Conservation (phyloP, 2,329 filamentous ascomycete genomes). For the Stagonosporopsis rhizophila region DNA sequence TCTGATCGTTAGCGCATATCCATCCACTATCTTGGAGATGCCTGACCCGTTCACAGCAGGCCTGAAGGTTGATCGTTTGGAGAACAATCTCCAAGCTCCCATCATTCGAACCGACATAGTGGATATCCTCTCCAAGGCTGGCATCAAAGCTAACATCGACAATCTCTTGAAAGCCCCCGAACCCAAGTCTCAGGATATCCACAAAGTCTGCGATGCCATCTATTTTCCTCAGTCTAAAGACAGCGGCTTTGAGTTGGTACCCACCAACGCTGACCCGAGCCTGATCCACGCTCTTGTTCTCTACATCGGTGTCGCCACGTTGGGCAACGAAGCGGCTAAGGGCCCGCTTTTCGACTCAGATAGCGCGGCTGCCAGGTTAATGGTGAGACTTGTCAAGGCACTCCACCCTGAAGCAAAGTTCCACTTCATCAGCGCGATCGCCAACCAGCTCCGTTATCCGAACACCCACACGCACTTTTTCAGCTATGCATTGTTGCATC, state of each 20-base stretch:
- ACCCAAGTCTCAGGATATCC: slow-evolving; percentile 74
- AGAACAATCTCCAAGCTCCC: slow-evolving; percentile 75
- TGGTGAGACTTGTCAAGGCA: slow-evolving; percentile 79
- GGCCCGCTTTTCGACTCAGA: slow-evolving; percentile 69
- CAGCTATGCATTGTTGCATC: slow-evolving; percentile 80
- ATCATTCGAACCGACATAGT: slow-evolving; percentile 69
- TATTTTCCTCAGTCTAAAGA: slow-evolving; percentile 65
- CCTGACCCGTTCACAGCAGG: slow-evolving; percentile 76
- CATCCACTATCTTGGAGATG: slow-evolving; percentile 72
- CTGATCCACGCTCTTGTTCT: slow-evolving; percentile 84
- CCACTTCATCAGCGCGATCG: slow-evolving; percentile 81
- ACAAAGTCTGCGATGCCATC: slow-evolving; percentile 77
- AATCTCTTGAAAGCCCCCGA: slow-evolving; percentile 59
- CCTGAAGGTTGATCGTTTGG: slow-evolving; percentile 76
- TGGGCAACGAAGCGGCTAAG: slow-evolving; percentile 64
- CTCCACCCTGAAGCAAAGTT: slow-evolving; percentile 81
- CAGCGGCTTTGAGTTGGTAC: slow-evolving; percentile 70
- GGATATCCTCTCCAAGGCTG: slow-evolving; percentile 57
- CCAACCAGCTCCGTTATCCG: slow-evolving; percentile 90
- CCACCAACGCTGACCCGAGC: slow-evolving; percentile 71
- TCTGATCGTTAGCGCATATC: slow-evolving; percentile 82
- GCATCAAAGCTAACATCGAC: slow-evolving; percentile 63
- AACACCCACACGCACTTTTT: slow-evolving; percentile 94
- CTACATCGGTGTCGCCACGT: slow-evolving; percentile 78
- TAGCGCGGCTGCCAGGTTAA: slow-evolving; percentile 71